These are phyloP conservation scores for Agaricus blazei DNA, from an alignment of 768 basidiomycete species.

Conservation along the genomic window DNA sequence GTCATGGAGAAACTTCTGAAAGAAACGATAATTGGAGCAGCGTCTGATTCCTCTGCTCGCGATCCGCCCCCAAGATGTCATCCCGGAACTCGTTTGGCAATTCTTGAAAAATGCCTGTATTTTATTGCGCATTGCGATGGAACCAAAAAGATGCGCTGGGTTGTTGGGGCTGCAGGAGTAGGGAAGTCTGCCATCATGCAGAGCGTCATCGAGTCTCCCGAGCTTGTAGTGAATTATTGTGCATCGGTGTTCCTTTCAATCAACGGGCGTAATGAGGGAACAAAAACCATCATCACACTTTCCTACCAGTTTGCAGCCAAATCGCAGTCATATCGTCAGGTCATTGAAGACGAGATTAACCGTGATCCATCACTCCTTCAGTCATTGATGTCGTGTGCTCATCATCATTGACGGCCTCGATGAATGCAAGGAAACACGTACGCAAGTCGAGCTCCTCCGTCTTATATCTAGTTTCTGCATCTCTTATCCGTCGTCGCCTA, in stretches of 20 bases:
- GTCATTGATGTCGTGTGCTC: conserved; percentile 5
- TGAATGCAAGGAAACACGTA: background rate
- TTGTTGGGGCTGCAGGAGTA: too few relatives aligned
- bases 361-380: conserved; percentile 6
- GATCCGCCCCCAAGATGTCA: too few relatives aligned
- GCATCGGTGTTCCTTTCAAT: background rate
- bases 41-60: too few relatives aligned
- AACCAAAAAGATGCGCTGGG: too few relatives aligned
- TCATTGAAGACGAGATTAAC: conserved; percentile 7
- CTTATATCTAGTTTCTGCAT: too few relatives aligned
- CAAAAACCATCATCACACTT: conserved; percentile 10
- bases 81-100: too few relatives aligned
- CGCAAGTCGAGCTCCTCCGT: background rate
- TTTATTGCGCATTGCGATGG: too few relatives aligned
- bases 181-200: background rate
- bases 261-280: background rate
- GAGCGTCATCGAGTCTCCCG: background rate
- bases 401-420: conserved; percentile 1
- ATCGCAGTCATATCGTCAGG: background rate
- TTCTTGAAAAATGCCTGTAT: too few relatives aligned
- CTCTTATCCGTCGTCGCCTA: background rate
- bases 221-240: too few relatives aligned
- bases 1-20: too few relatives aligned
- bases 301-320: conserved; percentile 16
- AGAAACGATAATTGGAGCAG: too few relatives aligned